Conservation (phyloP, 2,329 filamentous ascomycete species). For the Daldinia sp. region DNA sequence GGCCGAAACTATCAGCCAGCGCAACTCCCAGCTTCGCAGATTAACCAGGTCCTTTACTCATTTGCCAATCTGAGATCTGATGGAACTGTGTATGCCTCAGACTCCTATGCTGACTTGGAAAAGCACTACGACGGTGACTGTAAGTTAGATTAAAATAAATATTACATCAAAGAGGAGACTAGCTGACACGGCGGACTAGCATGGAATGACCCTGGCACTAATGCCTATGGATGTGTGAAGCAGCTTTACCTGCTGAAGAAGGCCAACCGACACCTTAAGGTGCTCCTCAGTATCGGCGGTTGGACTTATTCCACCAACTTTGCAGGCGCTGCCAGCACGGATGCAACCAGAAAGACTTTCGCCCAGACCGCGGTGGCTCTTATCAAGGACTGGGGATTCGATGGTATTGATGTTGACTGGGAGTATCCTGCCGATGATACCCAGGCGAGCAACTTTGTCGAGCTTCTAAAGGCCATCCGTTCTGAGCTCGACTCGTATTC, state of each 20-base stretch:
- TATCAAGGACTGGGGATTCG: slow-evolving; percentile 75
- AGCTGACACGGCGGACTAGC: slow-evolving; percentile 44
- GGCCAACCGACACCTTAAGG: slow-evolving; percentile 77
- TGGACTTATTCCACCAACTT: slow-evolving; percentile 87
- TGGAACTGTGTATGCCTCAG: slow-evolving; percentile 78
- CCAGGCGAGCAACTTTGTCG: slow-evolving; percentile 55
- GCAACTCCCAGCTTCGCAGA: slow-evolving; percentile 71
- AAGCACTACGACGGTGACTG: slow-evolving; percentile 77
- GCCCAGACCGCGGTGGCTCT: slow-evolving; percentile 73
- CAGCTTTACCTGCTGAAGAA: slow-evolving; percentile 83
- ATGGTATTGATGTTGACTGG: slow-evolving; percentile 53
- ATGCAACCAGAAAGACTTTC: slow-evolving; percentile 69
- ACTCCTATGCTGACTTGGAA: slow-evolving; percentile 74
- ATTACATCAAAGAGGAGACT: background rate
- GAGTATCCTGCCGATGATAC: slow-evolving; percentile 51
- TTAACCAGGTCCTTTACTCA: slow-evolving; percentile 82
- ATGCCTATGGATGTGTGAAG: slow-evolving; percentile 83
- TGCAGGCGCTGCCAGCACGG: slow-evolving; percentile 69
- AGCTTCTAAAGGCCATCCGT: slow-evolving; percentile 55
- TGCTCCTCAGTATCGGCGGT: slow-evolving; percentile 82
- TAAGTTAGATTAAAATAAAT: slow-evolving; percentile 42
- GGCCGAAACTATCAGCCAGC: slow-evolving; percentile 75
- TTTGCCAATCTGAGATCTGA: slow-evolving; percentile 79
- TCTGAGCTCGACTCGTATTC: slow-evolving; percentile 59
- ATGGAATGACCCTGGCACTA: slow-evolving; percentile 71